These are phyloP conservation scores for Yamadazyma conglobata DNA, from an alignment of 1,139 yeast species.

Conservation along the genomic window DNA sequence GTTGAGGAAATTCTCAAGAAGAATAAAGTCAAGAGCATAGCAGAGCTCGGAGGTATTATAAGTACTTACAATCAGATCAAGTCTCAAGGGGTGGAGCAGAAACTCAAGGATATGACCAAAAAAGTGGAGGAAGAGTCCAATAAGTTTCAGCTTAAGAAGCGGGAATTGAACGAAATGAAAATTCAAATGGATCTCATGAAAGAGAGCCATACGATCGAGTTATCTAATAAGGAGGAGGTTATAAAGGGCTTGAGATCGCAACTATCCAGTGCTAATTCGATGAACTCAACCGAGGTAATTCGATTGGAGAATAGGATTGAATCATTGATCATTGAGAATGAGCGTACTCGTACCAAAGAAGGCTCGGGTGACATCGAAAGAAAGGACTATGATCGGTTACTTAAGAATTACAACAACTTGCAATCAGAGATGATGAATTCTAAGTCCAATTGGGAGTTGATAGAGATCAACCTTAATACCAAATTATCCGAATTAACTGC, in stretches of 20 bases:
- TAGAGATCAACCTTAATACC: conserved; percentile 50
- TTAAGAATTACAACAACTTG: conserved; percentile 45
- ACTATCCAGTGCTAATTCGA: conserved; percentile 10
- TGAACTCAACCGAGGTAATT: conserved; percentile 40
- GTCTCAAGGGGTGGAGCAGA: conserved; percentile 14
- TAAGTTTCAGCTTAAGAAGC: conserved; percentile 24
- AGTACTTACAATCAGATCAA: conserved; percentile 15
- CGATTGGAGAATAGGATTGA: conserved; percentile 52
- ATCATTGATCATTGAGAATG: conserved; percentile 9
- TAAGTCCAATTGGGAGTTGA: conserved; percentile 61
- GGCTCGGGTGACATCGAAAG: conserved; percentile 4
- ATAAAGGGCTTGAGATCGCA: conserved; percentile 27
- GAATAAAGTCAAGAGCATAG: conserved; percentile 25
- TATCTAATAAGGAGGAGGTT: conserved; percentile 26
- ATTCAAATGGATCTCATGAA: conserved; percentile 40
- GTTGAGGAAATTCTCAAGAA: conserved; percentile 30
- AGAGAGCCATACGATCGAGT: conserved; percentile 34
- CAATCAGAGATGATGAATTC: conserved; percentile 68
- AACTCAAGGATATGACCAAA: conserved; percentile 18
- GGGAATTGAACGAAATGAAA: conserved; percentile 35
- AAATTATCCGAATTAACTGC: conserved; percentile 46
- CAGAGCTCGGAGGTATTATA: conserved; percentile 23
- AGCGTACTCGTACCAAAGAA: background rate
- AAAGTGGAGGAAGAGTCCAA: conserved; percentile 37
- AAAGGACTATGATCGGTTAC: conserved; percentile 18